Base-by-base conservation (phyloP, 805 yeast species). In the Suhomyces pyralidae region DNA sequence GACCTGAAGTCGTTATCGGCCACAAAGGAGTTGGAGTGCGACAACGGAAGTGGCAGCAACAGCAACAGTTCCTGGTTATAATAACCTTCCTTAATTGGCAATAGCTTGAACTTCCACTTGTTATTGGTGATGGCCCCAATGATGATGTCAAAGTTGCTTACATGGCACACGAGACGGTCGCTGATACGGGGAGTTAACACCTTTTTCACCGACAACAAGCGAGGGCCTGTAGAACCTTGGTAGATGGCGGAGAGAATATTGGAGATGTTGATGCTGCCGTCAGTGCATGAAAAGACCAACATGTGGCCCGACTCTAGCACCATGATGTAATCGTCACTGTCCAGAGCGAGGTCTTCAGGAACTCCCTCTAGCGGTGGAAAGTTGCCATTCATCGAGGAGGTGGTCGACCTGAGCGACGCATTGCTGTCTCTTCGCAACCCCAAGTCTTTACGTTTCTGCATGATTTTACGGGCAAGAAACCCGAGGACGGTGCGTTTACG, bases 171-270 rank as follows among this genome's bases (percentile, higher is more conserved):
- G 28, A 89, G 69, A 55, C 92, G 74, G 63, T 88, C 94, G 60
- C 82, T 85, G 24, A 88, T 85, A 63, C 94, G 76, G 4, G 96
- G 90, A 0, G 96, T 85, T 2, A 78, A 64, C 9, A 90, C 64
- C 54, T 80, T 80, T 49, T 78, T 79, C 51, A 85, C 84, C 2
- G 82, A 73, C 0, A 74, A 71, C n/a, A 86, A 61, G 19, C 51
- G 52, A 5, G 57, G 43, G 9, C 28, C 44, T 1, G 49, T 55
- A 2, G 45, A 40, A 3, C 54, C 58, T 7, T 54, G 57, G 49
- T 64, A 67, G 0, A 64, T 54, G 9, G 62, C 54, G 6, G 55
- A 57, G 9, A 68, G 44, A 6, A 71, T 58, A 51, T 72, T 67
- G 50, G 57, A 55, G 3, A 51, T 68, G n/a, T 60, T 69, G 7